These are phyloP conservation scores for Platanthera zijinensis DNA, from an alignment of 106 monocot species.

Conservation along the genomic window DNA sequence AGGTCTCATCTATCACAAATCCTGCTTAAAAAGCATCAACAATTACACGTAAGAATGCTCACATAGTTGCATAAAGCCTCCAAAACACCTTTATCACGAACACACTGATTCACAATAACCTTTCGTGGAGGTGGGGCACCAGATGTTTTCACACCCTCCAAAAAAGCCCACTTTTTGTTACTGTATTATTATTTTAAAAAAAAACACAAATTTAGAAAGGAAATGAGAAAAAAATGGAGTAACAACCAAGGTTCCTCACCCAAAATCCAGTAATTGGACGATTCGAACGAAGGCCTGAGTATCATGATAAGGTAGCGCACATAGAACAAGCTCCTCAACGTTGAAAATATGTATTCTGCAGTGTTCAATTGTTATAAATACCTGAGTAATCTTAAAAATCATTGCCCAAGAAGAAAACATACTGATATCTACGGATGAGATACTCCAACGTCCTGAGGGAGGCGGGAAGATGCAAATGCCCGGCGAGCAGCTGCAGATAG, in stretches of 20 bases:
- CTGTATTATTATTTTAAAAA: slow-evolving; percentile 16
- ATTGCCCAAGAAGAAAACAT: slow-evolving; percentile 6
- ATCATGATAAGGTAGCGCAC: slow-evolving; percentile 79
- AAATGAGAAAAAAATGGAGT: not conserved
- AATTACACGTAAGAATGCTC: slow-evolving; percentile 10
- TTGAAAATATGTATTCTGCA: slow-evolving; percentile 80
- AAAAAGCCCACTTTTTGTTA: slow-evolving; percentile 77
- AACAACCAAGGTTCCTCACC: slow-evolving; percentile 59
- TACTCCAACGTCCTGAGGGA: slow-evolving; percentile 84
- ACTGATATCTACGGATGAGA: slow-evolving; percentile 83
- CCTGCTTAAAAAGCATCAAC: not conserved
- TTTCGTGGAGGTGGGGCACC: slow-evolving; percentile 82
- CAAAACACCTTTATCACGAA: slow-evolving; percentile 81
- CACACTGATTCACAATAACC: slow-evolving; percentile 80
- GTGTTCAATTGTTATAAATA: not conserved
- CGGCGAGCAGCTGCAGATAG: slow-evolving; percentile 65
- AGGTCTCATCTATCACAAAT: not conserved
- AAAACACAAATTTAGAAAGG: not conserved
- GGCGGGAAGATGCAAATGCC: slow-evolving; percentile 47
- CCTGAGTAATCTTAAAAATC: not conserved
- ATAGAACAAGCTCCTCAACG: slow-evolving; percentile 66
- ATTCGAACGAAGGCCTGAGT: slow-evolving; percentile 73
- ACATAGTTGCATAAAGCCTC: slow-evolving; percentile 82
- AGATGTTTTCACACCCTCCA: slow-evolving; percentile 68
- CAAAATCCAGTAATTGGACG: slow-evolving; percentile 66